These are phyloP conservation scores for Chalaropsis ovoidea DNA, from an alignment of 2,329 filamentous ascomycete genomes.

Conservation along the genomic window DNA sequence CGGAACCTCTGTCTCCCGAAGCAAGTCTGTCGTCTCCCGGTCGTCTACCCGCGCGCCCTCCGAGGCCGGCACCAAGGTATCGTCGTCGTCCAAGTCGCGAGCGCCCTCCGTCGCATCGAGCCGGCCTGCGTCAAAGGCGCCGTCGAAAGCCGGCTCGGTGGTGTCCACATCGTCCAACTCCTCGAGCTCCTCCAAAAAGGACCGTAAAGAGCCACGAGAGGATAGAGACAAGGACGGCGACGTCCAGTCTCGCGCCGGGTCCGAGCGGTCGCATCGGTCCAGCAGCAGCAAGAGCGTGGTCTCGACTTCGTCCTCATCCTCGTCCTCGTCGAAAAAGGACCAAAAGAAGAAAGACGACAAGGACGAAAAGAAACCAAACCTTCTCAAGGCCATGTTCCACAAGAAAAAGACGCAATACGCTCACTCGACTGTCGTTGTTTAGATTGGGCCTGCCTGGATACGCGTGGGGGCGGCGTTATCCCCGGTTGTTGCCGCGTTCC, in stretches of 20 bases:
- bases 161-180: slow-evolving; percentile 28
- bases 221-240: slow-evolving; percentile 34
- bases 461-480: neutral
- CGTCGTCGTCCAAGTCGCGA: slow-evolving; percentile 11
- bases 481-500: neutral
- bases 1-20: slow-evolving; percentile 22
- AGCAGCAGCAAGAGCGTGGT: slow-evolving; percentile 27
- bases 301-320: slow-evolving; percentile 8
- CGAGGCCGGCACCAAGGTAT: slow-evolving; percentile 9
- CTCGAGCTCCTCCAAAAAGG: slow-evolving; percentile 30
- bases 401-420: slow-evolving; percentile 39
- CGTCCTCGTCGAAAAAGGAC: slow-evolving; percentile 8
- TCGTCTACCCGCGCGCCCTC: neutral
- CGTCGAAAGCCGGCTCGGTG: slow-evolving; percentile 16
- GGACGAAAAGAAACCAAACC: slow-evolving; percentile 38
- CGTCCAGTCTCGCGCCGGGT: neutral
- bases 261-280: slow-evolving; percentile 8
- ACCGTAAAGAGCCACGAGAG: slow-evolving; percentile 30
- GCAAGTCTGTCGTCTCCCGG: slow-evolving; percentile 16
- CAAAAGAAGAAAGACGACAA: slow-evolving; percentile 29
- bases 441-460: neutral
- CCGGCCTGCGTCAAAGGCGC: slow-evolving; percentile 11
- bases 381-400: slow-evolving; percentile 51
- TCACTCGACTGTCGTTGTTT: slow-evolving; percentile 16
- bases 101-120: neutral